Percentiles rank a stretch among this genome's conserved stretches.
These are phyloP conservation scores for Saturnispora gosingensis DNA, from an alignment of 805 yeast genomes.

Conservation along the genomic window DNA sequence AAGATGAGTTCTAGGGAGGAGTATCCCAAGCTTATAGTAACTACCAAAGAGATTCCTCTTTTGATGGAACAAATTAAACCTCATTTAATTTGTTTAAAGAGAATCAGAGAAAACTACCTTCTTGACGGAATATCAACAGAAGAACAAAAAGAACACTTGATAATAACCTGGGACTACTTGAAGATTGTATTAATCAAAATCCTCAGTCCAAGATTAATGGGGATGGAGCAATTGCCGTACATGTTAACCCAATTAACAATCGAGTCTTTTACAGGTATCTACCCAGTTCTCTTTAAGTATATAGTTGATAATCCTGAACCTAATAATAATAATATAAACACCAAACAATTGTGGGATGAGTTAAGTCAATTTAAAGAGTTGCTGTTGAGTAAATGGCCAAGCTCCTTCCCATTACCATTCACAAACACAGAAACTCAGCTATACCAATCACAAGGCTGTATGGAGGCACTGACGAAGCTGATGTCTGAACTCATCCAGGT, in stretches of 20 bases:
- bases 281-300: neutral
- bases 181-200: conserved; percentile 27
- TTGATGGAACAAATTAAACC: neutral
- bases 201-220: conserved; percentile 31
- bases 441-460: conserved; percentile 45
- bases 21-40: neutral
- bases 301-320: neutral
- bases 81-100: neutral
- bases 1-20: neutral
- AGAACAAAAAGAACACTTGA: neutral
- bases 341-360: conserved; percentile 1
- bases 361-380: conserved; percentile 39
- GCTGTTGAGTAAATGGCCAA: conserved; percentile 53
- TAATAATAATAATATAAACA: neutral
- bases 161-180: neutral
- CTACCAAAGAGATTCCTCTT: neutral
- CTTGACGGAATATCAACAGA: neutral
- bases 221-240: neutral
- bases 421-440: conserved; percentile 42
- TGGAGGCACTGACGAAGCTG: conserved; percentile 65
- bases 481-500: conserved; percentile 49
- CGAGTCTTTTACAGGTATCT: conserved; percentile 2
- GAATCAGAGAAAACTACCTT: neutral
- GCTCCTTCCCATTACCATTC: conserved; percentile 43
- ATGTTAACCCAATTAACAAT: conserved; percentile 1